Evolutionary conservation across 2,329 filamentous ascomycete genomes (phyloP).

Genomic region (Exophiala dermatitidis): DNA sequence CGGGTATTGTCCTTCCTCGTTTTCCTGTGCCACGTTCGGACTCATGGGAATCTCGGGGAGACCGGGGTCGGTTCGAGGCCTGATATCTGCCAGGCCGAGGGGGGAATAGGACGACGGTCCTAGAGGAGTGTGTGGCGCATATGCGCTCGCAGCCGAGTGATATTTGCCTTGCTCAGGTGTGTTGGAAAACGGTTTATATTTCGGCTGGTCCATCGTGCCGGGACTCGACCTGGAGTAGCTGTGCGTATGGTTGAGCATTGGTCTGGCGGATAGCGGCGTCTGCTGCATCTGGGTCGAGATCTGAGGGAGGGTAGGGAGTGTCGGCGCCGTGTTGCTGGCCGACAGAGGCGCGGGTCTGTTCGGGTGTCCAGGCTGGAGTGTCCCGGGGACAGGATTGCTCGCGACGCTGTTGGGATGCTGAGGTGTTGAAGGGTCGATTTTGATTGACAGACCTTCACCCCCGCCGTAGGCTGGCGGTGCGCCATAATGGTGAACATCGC

Average conservation of each 20-base stretch:
- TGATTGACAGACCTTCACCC: conserved; percentile 49
- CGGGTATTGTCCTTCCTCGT: conserved; percentile 57
- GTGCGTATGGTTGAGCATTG: conserved; percentile 60
- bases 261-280: conserved; percentile 54
- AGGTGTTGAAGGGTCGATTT: conserved; percentile 52
- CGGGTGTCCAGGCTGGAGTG: conserved; percentile 50
- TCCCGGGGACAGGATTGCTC: conserved; percentile 48
- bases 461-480: conserved; percentile 42
- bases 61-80: conserved; percentile 74
- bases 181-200: conserved; percentile 54
- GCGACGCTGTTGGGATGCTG: conserved; percentile 34
- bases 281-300: conserved; percentile 39
- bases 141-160: conserved; percentile 44
- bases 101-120: conserved; percentile 72
- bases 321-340: conserved; percentile 49
- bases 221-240: conserved; percentile 82
- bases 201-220: conserved; percentile 52
- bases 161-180: conserved; percentile 62
- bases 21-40: conserved; percentile 52
- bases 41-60: conserved; percentile 65
- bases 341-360: conserved; percentile 48
- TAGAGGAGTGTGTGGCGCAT: conserved; percentile 46
- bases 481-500: conserved; percentile 43
- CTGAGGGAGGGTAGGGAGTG: conserved; percentile 51
- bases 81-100: conserved; percentile 83